These are phyloP conservation scores for Backusella circina DNA, from an alignment of 192 early-diverging fungal species.

Conservation along the genomic window DNA sequence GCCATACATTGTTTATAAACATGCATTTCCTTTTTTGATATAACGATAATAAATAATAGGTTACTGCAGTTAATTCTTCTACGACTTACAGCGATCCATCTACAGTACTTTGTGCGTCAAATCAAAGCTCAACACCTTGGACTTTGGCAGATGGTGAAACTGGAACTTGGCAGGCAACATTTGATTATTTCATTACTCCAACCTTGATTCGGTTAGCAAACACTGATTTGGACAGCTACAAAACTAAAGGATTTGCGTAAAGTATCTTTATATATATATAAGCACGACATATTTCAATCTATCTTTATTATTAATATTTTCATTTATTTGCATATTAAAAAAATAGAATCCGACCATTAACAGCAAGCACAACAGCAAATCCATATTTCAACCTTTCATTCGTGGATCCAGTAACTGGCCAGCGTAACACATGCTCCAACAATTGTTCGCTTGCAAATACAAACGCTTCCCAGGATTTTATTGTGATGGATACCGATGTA, in stretches of 20 bases:
- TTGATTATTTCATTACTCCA: not conserved
- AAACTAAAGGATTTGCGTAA: not conserved
- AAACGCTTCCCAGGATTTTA: conserved; percentile 32
- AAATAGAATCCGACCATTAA: not conserved
- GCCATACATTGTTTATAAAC: not conserved
- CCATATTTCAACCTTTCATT: conserved; percentile 9
- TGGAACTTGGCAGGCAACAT: not conserved
- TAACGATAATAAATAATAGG: not conserved
- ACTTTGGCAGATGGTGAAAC: not conserved
- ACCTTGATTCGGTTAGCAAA: conserved; percentile 6
- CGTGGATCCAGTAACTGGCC: not conserved
- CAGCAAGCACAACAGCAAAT: not conserved
- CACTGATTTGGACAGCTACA: not conserved
- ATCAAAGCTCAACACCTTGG: not conserved
- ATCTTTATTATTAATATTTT: not conserved
- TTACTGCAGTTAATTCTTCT: not conserved
- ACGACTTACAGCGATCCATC: not conserved
- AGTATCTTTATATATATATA: not conserved
- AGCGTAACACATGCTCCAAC: not conserved
- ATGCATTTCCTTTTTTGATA: not conserved
- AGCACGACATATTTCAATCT: not conserved
- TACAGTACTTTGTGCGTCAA: not conserved
- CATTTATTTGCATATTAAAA: not conserved
- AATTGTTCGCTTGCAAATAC: not conserved
- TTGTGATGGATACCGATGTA: conserved; percentile 28